Percentiles rank a stretch among this genome's conserved stretches.
Evolutionary conservation across 305 asterid genomes (phyloP).

Genomic region (Salvia sclarea): DNA sequence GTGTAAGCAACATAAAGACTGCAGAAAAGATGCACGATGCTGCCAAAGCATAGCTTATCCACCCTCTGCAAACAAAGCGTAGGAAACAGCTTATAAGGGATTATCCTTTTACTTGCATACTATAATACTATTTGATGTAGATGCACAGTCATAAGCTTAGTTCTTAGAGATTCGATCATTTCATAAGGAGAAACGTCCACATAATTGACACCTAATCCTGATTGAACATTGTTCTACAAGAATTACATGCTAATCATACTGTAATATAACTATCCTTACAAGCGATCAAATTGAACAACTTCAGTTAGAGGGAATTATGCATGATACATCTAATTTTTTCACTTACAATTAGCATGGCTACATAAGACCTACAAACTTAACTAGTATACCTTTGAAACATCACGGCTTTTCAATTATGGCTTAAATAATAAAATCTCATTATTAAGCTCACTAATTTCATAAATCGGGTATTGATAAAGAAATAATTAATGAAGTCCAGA

Average conservation of each 20-base stretch:
- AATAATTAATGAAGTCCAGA: too few species aligned
- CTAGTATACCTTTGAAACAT: neutral
- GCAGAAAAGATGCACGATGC: slow-evolving; percentile 49
- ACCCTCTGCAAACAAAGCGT: slow-evolving; percentile 65
- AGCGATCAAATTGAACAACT: neutral
- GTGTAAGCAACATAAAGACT: slow-evolving; percentile 74
- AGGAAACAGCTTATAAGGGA: slow-evolving; percentile 6
- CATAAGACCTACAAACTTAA: neutral
- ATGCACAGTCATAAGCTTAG: slow-evolving; percentile 15
- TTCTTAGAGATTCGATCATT: neutral
- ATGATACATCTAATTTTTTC: neutral
- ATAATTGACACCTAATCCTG: neutral
- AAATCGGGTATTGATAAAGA: too few species aligned
- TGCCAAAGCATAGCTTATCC: slow-evolving; percentile 66
- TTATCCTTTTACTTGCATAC: slow-evolving; percentile 11
- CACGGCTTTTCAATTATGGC: too few species aligned
- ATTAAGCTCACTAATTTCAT: too few species aligned
- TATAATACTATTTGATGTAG: slow-evolving; percentile 15
- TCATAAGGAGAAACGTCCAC: neutral
- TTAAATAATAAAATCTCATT: too few species aligned
- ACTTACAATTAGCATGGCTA: neutral
- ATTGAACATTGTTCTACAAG: neutral
- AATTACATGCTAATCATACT: neutral
- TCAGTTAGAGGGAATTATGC: neutral
- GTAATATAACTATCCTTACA: neutral